Evolutionary conservation across 257 asterid genomes (phyloP).

Genomic region (Jacaranda mimosifolia): DNA sequence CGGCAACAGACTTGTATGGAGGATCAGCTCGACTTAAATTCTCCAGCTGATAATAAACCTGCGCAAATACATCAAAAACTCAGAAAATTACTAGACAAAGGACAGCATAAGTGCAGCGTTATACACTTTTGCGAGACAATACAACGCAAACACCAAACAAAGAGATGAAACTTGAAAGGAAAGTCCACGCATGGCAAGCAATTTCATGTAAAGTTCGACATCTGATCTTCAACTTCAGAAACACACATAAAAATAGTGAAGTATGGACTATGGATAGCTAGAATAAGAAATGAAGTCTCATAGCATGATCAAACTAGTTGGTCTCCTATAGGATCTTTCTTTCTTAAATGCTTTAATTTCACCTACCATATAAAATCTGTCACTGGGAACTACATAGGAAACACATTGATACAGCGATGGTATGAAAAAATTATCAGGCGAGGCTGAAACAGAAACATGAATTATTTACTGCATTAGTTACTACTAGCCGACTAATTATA

Average conservation of each 20-base stretch:
- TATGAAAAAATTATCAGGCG: slow-evolving; percentile 2
- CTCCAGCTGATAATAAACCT: slow-evolving; percentile 97
- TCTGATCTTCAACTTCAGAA: slow-evolving; percentile 4
- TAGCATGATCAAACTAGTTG: not conserved
- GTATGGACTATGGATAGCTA: not conserved
- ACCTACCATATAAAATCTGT: not conserved
- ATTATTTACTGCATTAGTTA: not conserved
- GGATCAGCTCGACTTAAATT: slow-evolving; percentile 66
- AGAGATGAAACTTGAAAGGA: not conserved
- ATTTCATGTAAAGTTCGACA: not conserved
- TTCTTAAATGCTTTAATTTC: slow-evolving; percentile 2
- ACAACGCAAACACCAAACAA: slow-evolving; percentile 17
- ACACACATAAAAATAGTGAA: not conserved
- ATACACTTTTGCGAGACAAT: not conserved
- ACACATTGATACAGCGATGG: not conserved
- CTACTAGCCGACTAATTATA: not conserved
- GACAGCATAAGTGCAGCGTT: not conserved
- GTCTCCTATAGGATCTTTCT: not conserved
- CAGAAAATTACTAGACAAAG: slow-evolving; percentile 32
- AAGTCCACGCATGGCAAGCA: not conserved
- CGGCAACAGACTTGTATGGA: slow-evolving; percentile 84
- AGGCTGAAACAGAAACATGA: slow-evolving; percentile 9
- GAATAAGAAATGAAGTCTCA: slow-evolving; percentile 9
- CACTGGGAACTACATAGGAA: not conserved
- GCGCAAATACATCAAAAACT: slow-evolving; percentile 44